Evolutionary conservation across 805 yeast species (phyloP), one percentile per base, ranked within the genome.

Genomic region (Kluyveromyces nonfermentans): DNA sequence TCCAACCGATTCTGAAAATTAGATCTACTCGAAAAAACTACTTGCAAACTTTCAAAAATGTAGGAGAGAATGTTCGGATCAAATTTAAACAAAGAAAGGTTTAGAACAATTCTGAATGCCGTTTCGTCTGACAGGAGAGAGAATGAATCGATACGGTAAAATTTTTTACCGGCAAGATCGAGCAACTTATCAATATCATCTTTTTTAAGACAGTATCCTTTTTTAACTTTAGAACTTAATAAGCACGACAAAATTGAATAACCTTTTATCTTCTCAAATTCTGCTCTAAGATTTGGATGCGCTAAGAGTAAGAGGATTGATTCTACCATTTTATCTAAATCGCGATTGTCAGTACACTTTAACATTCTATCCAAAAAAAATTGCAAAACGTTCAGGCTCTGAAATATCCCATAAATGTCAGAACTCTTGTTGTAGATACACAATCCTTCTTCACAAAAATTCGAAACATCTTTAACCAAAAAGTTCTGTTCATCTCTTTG

Each of bases 251-350:
- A 35, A 5, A 52, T 35, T 2, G 49, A 39, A 44, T 51, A 59
- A 0, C 63, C 62, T 19, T 43, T 43, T 7, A 48, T 48, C 20
- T 41, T 42, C 39, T 50, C 48, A 38, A 59, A 62, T 43, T 48
- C 44, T 7, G 40, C 31, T 12, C 45, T 37, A 19, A 60, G 20
- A 7, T 39, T 35, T 16, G 47, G 44, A 33, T 51, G 46, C 17
- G 46, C 40, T 38, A 57, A 42, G 10, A 59, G 35, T 4, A 38
- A 38, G 25, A 59, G 2, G 14, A 38, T 16, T 3, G 35, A 3
- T 9, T 18, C 20, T 3, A 16, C n/a, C 6, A 33, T 10, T 10
- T 16, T 16, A 9, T 33, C 35, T 6, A 33, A 33, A 12, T 33
- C 35, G 10, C 3, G 2, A 33, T 5, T 15, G 9, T 37, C 43